Base-by-base conservation (phyloP, 75 land plant species). In the Cryptomeria japonica region DNA sequence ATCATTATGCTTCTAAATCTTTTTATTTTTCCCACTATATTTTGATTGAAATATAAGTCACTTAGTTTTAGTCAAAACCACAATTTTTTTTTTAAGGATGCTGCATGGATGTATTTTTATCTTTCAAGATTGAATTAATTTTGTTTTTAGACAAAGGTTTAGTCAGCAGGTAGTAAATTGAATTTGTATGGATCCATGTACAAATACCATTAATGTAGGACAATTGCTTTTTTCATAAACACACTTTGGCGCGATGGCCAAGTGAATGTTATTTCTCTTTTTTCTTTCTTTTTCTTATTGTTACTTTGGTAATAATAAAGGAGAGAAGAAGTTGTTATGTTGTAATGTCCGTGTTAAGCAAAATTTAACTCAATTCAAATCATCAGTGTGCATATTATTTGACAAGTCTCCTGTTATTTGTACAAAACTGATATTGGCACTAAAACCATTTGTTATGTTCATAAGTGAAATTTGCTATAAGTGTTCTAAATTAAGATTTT, bases 1-100 rank as follows among this genome's bases (percentile, higher is more conserved):
- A n/a, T n/a, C n/a, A 83, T 47, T 44, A 70, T 70, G 75, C 85
- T 15, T 49, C 53, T 61, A 51, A 84, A 51, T 84, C 51, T 47
- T 39, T 13, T 77, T 77, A 0, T 11, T 80, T 80, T 80, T 80
- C 47, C 2, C 22, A 22, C 42, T 80, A 39, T 8, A 25, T 41
- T 42, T 42, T 80, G 28, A 42, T 80, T 39, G 42, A 80, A 80
- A 38, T 80, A 15, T 2, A 42, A 80, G 12, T 80, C 28, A 80
- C 18, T 25, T 7, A 80, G 28, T 41, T 38, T 80, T 25, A 3
- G 7, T 39, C 82, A 39, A 32, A 5, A 22, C 9, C n/a, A 39
- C 19, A 16, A 78, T 3, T 16, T 37, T 1, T 39, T 19, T 5
- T 44, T 38, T 39, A 42, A 80, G 83, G 47, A 80, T 42, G 18